Evolutionary conservation across 495 filamentous ascomycete genomes (phyloP).

Genomic region (Aspergillus carlsbadensis): DNA sequence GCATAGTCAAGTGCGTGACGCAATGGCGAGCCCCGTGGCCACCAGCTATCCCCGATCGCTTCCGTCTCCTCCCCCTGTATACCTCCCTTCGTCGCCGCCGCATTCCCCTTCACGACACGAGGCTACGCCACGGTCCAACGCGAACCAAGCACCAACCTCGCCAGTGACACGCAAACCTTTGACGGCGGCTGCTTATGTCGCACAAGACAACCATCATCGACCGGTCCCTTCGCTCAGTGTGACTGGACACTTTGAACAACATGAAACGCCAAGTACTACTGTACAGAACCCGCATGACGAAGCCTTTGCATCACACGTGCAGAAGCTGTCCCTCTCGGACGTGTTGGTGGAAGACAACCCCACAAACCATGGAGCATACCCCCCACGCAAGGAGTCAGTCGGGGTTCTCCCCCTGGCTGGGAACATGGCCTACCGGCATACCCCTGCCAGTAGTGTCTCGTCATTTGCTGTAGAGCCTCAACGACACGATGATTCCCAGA

Average conservation of each 20-base stretch:
- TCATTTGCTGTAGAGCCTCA: conserved; percentile 40
- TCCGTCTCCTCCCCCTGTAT: conserved; percentile 43
- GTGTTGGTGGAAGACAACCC: conserved; percentile 36
- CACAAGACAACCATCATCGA: conserved; percentile 30
- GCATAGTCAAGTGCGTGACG: conserved; percentile 5
- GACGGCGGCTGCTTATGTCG: conserved; percentile 18
- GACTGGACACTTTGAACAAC: conserved; percentile 31
- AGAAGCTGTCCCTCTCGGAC: conserved; percentile 26
- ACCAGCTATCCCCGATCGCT: conserved; percentile 29
- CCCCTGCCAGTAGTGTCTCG: conserved; percentile 39
- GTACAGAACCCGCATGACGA: conserved; percentile 32
- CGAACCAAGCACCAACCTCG: conserved; percentile 22
- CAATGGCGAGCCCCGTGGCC: conserved; percentile 34
- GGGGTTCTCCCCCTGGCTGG: conserved; percentile 18
- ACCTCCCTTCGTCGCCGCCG: conserved; percentile 41
- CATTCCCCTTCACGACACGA: conserved; percentile 22
- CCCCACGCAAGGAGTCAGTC: conserved; percentile 41
- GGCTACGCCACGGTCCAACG: conserved; percentile 25
- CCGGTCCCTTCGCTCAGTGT: conserved; percentile 44
- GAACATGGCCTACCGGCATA: conserved; percentile 27
- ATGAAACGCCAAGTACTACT: conserved; percentile 31
- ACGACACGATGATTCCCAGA: conserved; percentile 23
- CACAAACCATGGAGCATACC: conserved; percentile 36
- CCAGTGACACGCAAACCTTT: conserved; percentile 30
- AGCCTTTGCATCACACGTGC: conserved; percentile 23